Percentiles rank a stretch among this genome's conserved stretches.
Evolutionary conservation across 768 basidiomycete species (phyloP).

Genomic region (Nidularia pulvinata): DNA sequence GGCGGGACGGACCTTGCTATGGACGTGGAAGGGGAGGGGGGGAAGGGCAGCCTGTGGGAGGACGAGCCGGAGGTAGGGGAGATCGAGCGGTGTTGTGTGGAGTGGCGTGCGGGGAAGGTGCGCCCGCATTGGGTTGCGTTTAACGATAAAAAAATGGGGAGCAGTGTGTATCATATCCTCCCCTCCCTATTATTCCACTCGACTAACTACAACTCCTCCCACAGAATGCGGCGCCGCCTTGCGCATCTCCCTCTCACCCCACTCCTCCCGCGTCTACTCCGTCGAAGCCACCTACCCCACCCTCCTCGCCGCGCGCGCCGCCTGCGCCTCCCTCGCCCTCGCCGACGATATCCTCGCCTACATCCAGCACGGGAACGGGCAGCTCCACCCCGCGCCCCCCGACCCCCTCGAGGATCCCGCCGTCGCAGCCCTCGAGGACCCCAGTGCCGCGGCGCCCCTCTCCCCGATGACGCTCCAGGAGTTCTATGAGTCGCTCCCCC

Average conservation of each 20-base stretch:
- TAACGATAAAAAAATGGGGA: constrained; percentile 38
- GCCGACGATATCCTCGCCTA: constrained; percentile 55
- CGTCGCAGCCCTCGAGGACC: background rate
- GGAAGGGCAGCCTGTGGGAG: background rate
- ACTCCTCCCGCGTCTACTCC: constrained; percentile 51
- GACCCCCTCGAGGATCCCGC: no score
- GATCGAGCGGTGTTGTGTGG: constrained; percentile 53
- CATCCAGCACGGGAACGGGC: constrained; percentile 55
- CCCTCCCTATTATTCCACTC: background rate
- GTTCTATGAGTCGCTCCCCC: constrained; percentile 67
- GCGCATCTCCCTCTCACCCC: constrained; percentile 48
- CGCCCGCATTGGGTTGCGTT: constrained; percentile 54
- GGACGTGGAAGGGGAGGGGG: constrained; percentile 9
- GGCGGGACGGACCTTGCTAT: constrained; percentile 13
- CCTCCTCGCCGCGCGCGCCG: constrained; percentile 42
- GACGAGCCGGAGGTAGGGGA: constrained; percentile 18
- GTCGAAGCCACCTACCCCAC: constrained; percentile 40
- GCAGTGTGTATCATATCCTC: constrained; percentile 30
- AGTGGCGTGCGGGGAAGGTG: constrained; percentile 54
- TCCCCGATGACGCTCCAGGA: constrained; percentile 43
- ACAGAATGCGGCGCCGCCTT: constrained; percentile 56
- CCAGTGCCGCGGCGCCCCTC: constrained; percentile 1
- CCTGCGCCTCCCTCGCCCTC: constrained; percentile 55
- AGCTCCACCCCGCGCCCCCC: constrained; percentile 28
- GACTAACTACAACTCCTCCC: background rate